These are phyloP conservation scores for Atkinsonella hypoxylon DNA, from an alignment of 2,329 filamentous ascomycete species.

Conservation along the genomic window DNA sequence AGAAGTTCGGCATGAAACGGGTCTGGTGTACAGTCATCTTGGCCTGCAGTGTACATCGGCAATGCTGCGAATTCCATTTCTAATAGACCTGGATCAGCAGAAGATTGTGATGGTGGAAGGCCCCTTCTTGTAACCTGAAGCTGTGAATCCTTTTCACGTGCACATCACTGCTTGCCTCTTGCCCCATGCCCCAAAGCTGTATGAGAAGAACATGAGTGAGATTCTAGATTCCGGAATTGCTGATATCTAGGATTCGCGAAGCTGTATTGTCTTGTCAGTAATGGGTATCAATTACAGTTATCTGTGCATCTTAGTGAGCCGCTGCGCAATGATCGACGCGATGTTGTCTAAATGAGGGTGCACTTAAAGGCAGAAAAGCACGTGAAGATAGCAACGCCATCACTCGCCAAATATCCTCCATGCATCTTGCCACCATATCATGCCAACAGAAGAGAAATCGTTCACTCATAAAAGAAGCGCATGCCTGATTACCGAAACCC, in stretches of 20 bases:
- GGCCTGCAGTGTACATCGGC: neutral
- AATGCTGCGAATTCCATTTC: neutral
- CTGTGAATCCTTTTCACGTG: neutral
- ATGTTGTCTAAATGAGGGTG: no score
- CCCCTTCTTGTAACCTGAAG: neutral
- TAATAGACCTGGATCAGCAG: neutral
- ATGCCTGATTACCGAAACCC: neutral
- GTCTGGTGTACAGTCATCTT: conserved; percentile 39
- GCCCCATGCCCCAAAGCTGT: no score
- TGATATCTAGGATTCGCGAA: neutral
- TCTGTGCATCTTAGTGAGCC: neutral
- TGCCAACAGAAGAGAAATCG: no score
- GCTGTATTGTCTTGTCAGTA: neutral
- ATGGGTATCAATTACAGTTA: neutral
- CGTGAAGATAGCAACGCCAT: neutral
- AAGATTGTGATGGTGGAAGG: neutral
- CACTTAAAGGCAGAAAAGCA: no score
- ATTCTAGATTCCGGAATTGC: no score
- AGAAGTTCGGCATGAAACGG: conserved; percentile 75
- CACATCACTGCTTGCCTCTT: neutral
- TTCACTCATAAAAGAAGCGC: neutral
- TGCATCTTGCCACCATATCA: neutral
- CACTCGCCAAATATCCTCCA: neutral
- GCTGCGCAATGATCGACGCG: no score
- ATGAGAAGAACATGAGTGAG: neutral